Percentiles rank a stretch among this genome's conserved stretches.
Evolutionary conservation across 495 filamentous ascomycete species (phyloP).

Genomic region (Aspergillus diversus): DNA sequence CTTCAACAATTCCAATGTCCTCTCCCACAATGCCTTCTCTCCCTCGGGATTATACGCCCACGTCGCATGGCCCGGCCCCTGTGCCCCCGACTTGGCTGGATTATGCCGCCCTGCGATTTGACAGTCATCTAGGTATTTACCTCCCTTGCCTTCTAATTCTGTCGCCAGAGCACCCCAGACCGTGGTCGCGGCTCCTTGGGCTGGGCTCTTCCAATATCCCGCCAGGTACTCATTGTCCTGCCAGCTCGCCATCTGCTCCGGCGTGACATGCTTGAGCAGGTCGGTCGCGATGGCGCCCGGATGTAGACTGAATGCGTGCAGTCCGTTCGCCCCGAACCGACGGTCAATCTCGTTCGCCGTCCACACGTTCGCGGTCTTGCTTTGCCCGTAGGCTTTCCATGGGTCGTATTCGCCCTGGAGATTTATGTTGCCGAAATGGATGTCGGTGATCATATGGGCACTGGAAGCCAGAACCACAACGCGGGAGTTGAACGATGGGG

Average conservation of each 20-base stretch:
- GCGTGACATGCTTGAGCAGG: constrained; percentile 23
- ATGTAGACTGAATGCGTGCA: constrained; percentile 45
- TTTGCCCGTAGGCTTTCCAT: constrained; percentile 40
- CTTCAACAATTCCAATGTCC: not conserved
- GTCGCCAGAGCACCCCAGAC: constrained; percentile 45
- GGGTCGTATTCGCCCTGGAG: constrained; percentile 40
- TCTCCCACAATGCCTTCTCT: constrained; percentile 6
- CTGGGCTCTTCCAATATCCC: constrained; percentile 37
- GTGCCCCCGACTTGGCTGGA: constrained; percentile 5
- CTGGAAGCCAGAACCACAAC: constrained; percentile 47
- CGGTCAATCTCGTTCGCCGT: constrained; percentile 53
- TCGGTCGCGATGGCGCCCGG: constrained; percentile 43
- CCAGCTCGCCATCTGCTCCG: constrained; percentile 24
- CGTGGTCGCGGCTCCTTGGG: constrained; percentile 48
- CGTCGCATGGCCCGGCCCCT: constrained; percentile 10
- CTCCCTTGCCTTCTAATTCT: constrained; percentile 43
- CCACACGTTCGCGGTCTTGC: constrained; percentile 45
- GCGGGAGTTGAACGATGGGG: constrained; percentile 44
- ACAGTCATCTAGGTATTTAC: constrained; percentile 47
- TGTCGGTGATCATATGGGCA: constrained; percentile 33
- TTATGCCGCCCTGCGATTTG: constrained; percentile 7
- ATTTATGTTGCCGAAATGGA: constrained; percentile 35
- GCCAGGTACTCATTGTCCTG: constrained; percentile 26
- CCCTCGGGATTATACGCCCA: constrained; percentile 14
- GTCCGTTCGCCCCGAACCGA: constrained; percentile 39